phyloP scores from a whole-genome alignment of 1,284 basidiomycete genomes.

The Gomphus sp. region DNA sequence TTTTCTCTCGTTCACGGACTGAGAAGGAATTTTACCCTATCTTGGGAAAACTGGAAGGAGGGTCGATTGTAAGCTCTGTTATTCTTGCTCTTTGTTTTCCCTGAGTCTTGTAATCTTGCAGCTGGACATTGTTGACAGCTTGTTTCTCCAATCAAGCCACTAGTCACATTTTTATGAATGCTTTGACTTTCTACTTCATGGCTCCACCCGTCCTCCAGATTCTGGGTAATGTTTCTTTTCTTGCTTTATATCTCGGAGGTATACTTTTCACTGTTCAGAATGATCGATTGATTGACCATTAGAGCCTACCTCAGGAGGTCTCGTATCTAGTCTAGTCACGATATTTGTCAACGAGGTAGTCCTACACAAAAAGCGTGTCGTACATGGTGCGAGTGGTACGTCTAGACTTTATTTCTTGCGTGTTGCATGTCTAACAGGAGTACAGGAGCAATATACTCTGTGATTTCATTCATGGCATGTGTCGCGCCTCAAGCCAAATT shows the following conservation, averaged over 20 bases:
- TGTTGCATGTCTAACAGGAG: background rate
- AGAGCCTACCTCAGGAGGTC: constrained; percentile 38
- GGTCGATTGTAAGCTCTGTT: constrained; percentile 59
- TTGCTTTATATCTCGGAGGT: constrained; percentile 74
- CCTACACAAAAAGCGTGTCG: constrained; percentile 34
- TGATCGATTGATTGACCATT: background rate
- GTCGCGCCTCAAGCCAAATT: constrained; percentile 61
- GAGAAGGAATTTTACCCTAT: constrained; percentile 58
- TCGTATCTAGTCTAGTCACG: constrained; percentile 52
- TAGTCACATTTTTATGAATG: constrained; percentile 70
- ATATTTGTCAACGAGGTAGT: constrained; percentile 45
- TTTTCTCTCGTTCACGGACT: constrained; percentile 46
- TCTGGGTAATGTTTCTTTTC: constrained; percentile 63
- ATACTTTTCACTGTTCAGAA: constrained; percentile 13
- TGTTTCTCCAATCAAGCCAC: constrained; percentile 64
- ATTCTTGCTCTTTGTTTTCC: constrained; percentile 3
- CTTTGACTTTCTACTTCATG: constrained; percentile 74
- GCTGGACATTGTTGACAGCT: constrained; percentile 75
- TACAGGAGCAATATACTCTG: constrained; percentile 65
- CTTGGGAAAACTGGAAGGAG: constrained; percentile 52
- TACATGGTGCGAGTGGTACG: constrained; percentile 70
- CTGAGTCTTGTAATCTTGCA: constrained; percentile 21
- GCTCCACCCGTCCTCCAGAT: constrained; percentile 60
- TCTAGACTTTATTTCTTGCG: constrained; percentile 7
- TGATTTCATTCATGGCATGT: constrained; percentile 66